Evolutionary conservation across 129 eudicot species (phyloP).

Genomic region (Escallonia rubra): DNA sequence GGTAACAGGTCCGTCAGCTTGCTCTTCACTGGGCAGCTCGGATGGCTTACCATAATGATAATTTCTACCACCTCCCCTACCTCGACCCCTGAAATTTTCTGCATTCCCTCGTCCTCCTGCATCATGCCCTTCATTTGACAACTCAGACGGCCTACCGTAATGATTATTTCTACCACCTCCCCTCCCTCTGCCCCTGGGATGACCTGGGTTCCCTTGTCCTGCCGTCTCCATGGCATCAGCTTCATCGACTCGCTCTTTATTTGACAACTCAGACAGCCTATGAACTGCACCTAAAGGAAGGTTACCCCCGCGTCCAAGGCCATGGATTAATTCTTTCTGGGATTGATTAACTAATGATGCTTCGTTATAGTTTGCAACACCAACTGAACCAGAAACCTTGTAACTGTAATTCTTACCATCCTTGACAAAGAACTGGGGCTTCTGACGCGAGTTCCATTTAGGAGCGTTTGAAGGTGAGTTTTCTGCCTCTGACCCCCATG

Average conservation of each 20-base stretch:
- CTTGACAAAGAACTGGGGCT: slow-evolving; percentile 83
- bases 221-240: slow-evolving; percentile 15
- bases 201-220: slow-evolving; percentile 21
- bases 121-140: slow-evolving; percentile 23
- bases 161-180: slow-evolving; percentile 32
- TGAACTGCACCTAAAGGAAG: slow-evolving; percentile 60
- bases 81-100: slow-evolving; percentile 35
- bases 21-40: slow-evolving; percentile 30
- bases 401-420: slow-evolving; percentile 97
- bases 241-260: slow-evolving; percentile 24
- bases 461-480: slow-evolving; percentile 32
- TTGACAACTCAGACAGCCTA: slow-evolving; percentile 34
- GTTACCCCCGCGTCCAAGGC: slow-evolving; percentile 94
- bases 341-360: slow-evolving; percentile 61
- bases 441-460: slow-evolving; percentile 75
- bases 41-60: slow-evolving; percentile 13
- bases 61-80: slow-evolving; percentile 47
- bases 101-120: slow-evolving; percentile 13
- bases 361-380: slow-evolving; percentile 69
- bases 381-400: slow-evolving; percentile 87
- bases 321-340: slow-evolving; percentile 67
- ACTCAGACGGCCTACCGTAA: neutral
- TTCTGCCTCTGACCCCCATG: slow-evolving; percentile 24
- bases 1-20: slow-evolving; percentile 13
- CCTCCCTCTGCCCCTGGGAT: slow-evolving; percentile 44